phyloP scores from a whole-genome alignment of 2,329 filamentous ascomycete genomes.

The Epicoccum sorghinum region DNA sequence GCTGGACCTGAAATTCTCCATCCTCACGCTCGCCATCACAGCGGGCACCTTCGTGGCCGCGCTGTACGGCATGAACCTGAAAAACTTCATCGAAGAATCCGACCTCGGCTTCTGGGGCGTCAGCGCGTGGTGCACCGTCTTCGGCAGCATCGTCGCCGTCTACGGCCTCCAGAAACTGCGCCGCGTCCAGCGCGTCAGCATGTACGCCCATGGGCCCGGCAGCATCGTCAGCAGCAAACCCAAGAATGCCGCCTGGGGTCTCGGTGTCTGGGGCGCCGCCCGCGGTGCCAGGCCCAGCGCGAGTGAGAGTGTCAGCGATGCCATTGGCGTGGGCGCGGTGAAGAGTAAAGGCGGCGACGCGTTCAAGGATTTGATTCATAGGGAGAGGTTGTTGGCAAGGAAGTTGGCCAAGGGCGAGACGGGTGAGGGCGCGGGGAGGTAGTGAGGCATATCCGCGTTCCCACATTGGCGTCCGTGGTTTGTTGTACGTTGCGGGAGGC shows the following conservation, averaged over 20 bases:
- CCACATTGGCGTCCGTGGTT: too few species aligned
- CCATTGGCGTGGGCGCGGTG: slow-evolving; percentile 24
- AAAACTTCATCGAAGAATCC: slow-evolving; percentile 97
- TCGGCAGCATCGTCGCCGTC: slow-evolving; percentile 78
- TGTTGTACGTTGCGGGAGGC: too few species aligned
- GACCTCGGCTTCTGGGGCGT: slow-evolving; percentile 83
- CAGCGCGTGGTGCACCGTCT: slow-evolving; percentile 70
- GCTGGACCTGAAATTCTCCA: slow-evolving; percentile 93
- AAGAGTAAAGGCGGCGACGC: slow-evolving; percentile 25
- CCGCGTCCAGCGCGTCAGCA: slow-evolving; percentile 85
- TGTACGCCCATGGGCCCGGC: slow-evolving; percentile 65
- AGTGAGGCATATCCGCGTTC: too few species aligned
- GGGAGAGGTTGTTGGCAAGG: slow-evolving; percentile 35
- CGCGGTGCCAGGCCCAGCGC: too few species aligned
- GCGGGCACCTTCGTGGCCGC: slow-evolving; percentile 94
- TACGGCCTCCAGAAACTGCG: slow-evolving; percentile 85
- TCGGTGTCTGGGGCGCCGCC: slow-evolving; percentile 35
- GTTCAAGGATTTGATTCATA: slow-evolving; percentile 34
- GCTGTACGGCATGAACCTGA: slow-evolving; percentile 99
- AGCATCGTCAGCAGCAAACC: slow-evolving; percentile 24
- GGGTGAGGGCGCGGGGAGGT: too few species aligned
- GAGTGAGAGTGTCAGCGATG: slow-evolving; percentile 17
- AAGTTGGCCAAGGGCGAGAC: slow-evolving; percentile 22
- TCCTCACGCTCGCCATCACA: slow-evolving; percentile 91
- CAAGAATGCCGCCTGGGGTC: slow-evolving; percentile 27